Conservation (phyloP, 805 yeast genomes). For the Candida vaughaniae region DNA sequence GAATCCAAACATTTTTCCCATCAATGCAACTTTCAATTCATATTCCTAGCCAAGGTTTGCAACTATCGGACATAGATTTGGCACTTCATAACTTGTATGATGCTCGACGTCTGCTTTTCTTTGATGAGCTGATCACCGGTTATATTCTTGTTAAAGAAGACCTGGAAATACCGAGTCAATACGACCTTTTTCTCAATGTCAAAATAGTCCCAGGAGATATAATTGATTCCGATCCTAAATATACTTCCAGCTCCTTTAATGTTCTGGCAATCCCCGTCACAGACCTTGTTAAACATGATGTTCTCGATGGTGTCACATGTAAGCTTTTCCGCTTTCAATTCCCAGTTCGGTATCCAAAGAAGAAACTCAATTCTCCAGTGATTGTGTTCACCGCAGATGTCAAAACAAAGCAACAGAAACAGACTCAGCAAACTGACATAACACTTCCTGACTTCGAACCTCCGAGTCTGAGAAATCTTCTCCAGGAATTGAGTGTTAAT, state of each 20-base stretch:
- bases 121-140: constrained; percentile 7
- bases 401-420: constrained; percentile 12
- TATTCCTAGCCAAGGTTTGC: constrained; percentile 3
- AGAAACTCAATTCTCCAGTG: constrained; percentile 26
- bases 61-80: constrained; percentile 1
- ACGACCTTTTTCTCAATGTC: constrained; percentile 7
- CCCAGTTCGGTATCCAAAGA: constrained; percentile 31
- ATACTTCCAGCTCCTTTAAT: background rate
- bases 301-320: background rate
- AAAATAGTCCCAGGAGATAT: constrained; percentile 13
- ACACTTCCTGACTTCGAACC: constrained; percentile 5
- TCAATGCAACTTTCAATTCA: constrained; percentile 3
- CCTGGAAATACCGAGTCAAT: background rate
- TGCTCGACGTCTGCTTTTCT: constrained; percentile 5
- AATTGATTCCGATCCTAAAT: constrained; percentile 10
- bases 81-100: constrained; percentile 3
- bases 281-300: background rate
- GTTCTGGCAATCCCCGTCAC: constrained; percentile 1
- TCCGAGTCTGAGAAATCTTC: constrained; percentile 5
- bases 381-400: constrained; percentile 20
- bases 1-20: too few relatives aligned
- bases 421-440: constrained; percentile 1
- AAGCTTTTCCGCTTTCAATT: constrained; percentile 29
- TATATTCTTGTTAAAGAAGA: constrained; percentile 1
- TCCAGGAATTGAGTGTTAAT: constrained; percentile 2